Conservation (phyloP, 441 rosid genomes). For the Eruca vesicaria region DNA sequence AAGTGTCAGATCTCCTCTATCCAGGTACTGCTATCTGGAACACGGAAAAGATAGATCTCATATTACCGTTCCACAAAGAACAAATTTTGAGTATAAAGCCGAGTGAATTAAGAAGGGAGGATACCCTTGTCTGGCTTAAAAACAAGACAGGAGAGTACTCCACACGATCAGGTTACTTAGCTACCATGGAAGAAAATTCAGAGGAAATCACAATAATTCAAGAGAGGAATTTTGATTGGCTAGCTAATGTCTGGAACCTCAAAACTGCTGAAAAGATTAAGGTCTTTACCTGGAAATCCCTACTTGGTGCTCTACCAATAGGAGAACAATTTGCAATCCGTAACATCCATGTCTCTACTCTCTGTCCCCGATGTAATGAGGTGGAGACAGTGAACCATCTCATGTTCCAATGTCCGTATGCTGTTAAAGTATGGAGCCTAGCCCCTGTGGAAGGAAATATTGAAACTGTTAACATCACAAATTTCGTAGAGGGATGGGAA, state of each 20-base stretch:
- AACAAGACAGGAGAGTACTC: background rate
- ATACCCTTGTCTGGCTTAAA: background rate
- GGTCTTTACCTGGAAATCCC: background rate
- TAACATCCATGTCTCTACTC: too few species aligned
- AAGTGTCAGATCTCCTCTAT: background rate
- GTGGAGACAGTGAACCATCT: too few species aligned
- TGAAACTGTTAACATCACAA: too few species aligned
- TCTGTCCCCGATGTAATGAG: too few species aligned
- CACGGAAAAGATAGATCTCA: too few species aligned
- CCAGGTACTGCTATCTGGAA: background rate
- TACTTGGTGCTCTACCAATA: background rate
- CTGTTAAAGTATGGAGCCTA: too few species aligned
- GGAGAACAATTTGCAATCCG: background rate
- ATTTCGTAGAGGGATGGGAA: too few species aligned
- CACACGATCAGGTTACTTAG: background rate
- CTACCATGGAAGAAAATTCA: background rate
- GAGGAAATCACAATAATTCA: too few species aligned
- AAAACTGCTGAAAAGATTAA: background rate
- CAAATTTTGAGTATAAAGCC: background rate
- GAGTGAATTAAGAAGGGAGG: background rate
- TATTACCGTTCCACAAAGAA: background rate
- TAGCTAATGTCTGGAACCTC: background rate
- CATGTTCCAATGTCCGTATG: too few species aligned
- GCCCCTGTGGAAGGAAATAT: too few species aligned
- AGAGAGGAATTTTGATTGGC: background rate